Base-by-base conservation (phyloP, 768 basidiomycete genomes). In the Amanita pseudoporphyria region DNA sequence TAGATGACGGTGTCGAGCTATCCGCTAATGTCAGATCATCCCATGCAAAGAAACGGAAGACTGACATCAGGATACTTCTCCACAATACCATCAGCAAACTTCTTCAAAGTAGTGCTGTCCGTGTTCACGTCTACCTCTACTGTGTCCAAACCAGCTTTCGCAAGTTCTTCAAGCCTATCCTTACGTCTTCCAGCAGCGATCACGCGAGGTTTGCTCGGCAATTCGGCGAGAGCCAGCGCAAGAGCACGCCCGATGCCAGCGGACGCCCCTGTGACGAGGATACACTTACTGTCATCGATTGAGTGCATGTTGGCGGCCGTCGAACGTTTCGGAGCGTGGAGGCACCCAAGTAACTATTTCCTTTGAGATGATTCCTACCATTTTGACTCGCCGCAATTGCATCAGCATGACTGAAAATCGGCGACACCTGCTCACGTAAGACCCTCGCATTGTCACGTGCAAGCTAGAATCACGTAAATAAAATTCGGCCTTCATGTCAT, bases 1-100 rank as follows among this genome's bases (percentile, higher is more conserved):
- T 81, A 64, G 7, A 82, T 61, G 39, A 82, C 62, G 0, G 77
- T 69, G 57, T 83, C 80, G 30, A 81, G 61, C 81, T 82, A 53
- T 26, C 43, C 36, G 32, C 35, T 22, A n/a, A 9, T 14, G n/a
- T 30, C 14, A 45, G 18, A 2, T 45, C 19, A 24, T 30, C 12
- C 19, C 31, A 33, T 10, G 3, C 7, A 26, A 14, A 24, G 31
- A 50, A 6, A 33, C 36, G 19, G 32, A 10, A 24, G 21, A 53
- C 54, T 36, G 16, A 55, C 54, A 19, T 55, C 48, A 30, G 52
- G 54, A 31, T 55, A 55, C 36, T 67, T 65, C 3, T 64, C 53
- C n/a, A 77, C 21, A 21, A 77, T 57, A 6, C 63, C 57, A 6
- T 71, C 62, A 6, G 72, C 69, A 36, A 70, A 71, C 33, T 57